Conservation (phyloP, 495 filamentous ascomycete species). For the Aspergillus biplanus region DNA sequence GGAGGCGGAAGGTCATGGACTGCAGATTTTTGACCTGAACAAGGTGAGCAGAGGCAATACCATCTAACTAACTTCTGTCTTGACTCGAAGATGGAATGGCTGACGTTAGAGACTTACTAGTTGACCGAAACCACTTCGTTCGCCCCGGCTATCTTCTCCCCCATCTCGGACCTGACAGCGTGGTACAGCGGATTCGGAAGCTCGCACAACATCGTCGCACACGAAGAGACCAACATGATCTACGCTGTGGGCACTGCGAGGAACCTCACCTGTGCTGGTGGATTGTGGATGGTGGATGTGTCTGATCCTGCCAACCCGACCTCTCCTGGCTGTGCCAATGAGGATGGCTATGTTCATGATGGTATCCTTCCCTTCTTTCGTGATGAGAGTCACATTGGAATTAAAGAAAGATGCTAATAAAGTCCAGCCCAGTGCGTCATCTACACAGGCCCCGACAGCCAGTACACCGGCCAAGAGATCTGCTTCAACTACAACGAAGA, state of each 20-base stretch:
- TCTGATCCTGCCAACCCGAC: constrained; percentile 23
- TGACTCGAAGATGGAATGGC: too few species aligned
- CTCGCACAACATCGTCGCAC: constrained; percentile 28
- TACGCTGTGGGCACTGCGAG: constrained; percentile 24
- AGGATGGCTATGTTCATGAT: constrained; percentile 28
- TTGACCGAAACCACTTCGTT: constrained; percentile 1
- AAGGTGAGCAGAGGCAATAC: constrained; percentile 16
- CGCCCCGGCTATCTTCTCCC: constrained; percentile 20
- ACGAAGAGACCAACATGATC: constrained; percentile 27
- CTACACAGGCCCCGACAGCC: constrained; percentile 22
- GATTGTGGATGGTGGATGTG: constrained; percentile 29
- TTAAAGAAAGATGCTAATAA: background rate
- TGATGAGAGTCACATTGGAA: background rate
- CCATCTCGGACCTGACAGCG: constrained; percentile 19
- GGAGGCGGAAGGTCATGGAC: constrained; percentile 23
- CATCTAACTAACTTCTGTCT: too few species aligned
- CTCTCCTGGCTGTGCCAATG: constrained; percentile 23
- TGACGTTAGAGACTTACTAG: background rate
- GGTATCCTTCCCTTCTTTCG: constrained; percentile 2
- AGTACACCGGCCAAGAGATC: constrained; percentile 24
- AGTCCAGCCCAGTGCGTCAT: constrained; percentile 25
- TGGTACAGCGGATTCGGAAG: constrained; percentile 26
- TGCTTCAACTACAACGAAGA: constrained; percentile 33
- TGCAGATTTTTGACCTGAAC: constrained; percentile 28
- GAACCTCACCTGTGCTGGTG: constrained; percentile 21